Base-by-base conservation (phyloP, 2,329 filamentous ascomycete species). In the Colletotrichum costaricense region DNA sequence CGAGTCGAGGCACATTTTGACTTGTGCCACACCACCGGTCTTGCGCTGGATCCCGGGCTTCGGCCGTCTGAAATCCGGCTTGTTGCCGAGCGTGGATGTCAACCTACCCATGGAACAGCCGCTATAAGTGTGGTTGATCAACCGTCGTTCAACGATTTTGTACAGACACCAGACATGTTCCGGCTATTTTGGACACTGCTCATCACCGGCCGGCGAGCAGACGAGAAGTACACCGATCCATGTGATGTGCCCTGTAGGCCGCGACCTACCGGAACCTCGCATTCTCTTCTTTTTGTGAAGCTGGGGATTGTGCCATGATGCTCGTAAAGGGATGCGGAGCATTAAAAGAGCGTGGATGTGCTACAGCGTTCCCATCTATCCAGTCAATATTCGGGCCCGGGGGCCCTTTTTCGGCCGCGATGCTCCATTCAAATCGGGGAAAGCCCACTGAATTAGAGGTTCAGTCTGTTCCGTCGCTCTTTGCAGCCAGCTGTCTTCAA, bases 271-370 rank as follows among this genome's bases (percentile, higher is more conserved):
- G 22, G 26, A 49, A 30, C 8, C 54, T 52, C 54, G 30, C 56
- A n/a, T 55, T 16, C 30, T 12, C 58, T 38, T 66, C 66, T 60
- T 59, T 60, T 35, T 46, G 12, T 52, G 14, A 9, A 46, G 56
- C 55, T 35, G 60, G 46, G 24, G 66, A 7, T 28, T 52, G 67
- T 65, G 66, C 65, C 70, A 70, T 65, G 55, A 56, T 70, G 66
- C 67, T 62, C 55, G 60, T 52, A 42, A 7, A 67, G 46, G 56
- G 24, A 35, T 62, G 56, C 67, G 24, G 65, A 66, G 35, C 7
- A n/a, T 28, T 33, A 16, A 56, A 22, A 28, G 5, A 46, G 26
- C 8, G 65, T 54, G 66, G 46, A 26, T 69, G 38, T 54, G 38
- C 59, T 42, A 24, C 42, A 24, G 24, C 67, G 16, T 30, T 28